Base-by-base conservation (phyloP, 2,329 filamentous ascomycete species). In the Fusarium sp. region DNA sequence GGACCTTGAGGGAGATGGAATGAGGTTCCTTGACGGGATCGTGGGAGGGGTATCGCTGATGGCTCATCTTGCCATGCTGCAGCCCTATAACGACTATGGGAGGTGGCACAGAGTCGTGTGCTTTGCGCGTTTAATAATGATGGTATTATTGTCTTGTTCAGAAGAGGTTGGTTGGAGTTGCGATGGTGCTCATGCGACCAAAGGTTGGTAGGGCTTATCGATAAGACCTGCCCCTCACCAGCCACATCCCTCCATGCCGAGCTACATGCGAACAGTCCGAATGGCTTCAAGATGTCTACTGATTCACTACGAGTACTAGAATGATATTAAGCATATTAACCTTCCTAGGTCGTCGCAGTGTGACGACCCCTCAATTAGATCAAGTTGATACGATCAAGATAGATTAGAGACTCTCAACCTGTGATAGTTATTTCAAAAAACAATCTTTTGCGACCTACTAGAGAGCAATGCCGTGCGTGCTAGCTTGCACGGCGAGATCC, bases 1-100 rank as follows among this genome's bases (percentile, higher is more conserved):
- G 82, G 54, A 92, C 92, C 83, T 94, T 95, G 58, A 94, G 82
- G 56, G 91, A 93, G 49, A 94, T 87, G 18, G 90, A 88, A 79
- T 94, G 91, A 36, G 91, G 91, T 80, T 94, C 92, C 79, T 93
- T 93, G 65, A 85, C 79, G 3, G 83, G 81, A 64, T 88, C 86
- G 62, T 86, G 83, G 13, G 86, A 86, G 7, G 85, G 81, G 71
- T 86, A 87, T 71, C 85, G 79, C 77, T 88, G 86, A 73, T 89
- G 86, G 77, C 84, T 87, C 86, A 88, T 88, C 34, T 42, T 70
- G 33, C 69, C 69, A 66, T 67, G 8, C 38, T 55, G 55, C 38
- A 46, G 46, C 27, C 27, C 20, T n/a, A 31, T n/a, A 27, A 13
- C 44, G 50, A 25, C 14, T 53, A 27, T 33, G n/a, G 42, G 27